Evolutionary conservation across 306 rosid species (phyloP), one percentile per base, ranked within the genome.

Genomic region (Hippophae tibetana): DNA sequence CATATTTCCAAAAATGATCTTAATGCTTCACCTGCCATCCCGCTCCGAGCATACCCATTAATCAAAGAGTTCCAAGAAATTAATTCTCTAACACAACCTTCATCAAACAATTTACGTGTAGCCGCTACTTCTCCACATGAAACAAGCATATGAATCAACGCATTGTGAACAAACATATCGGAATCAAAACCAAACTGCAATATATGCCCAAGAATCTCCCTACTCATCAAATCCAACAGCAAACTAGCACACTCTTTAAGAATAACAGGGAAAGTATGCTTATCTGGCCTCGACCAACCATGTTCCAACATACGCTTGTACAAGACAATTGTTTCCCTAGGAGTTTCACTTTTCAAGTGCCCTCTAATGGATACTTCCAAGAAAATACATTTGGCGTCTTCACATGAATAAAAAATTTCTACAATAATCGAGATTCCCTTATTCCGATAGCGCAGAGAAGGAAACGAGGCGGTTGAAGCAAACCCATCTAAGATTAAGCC

Each of bases 51-150:
- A 57, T 81, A 82, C 50, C 95, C 97, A 70, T 75, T 84, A 65
- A 84, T 81, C 79, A 90, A 73, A 44, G 95, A 79, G 67, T 90
- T 90, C 90, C 95, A 90, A 45, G 87, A 80, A 52, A 89, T 94
- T 65, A 86, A 62, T 65, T 89, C 94, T 75, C 95, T 86, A 55
- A 80, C 81, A 57, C 56, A 54, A 62, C 82, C 50, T 79, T 73
- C 71, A 64, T 86, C 72, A 23, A 89, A 90, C 78, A 82, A 43
- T 72, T 82, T 78, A 56, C 58, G 81, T 6, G 84, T 94, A 40
- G 40, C 65, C 65, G 62, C 52, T 60, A 76, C 67, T 31, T 75
- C 82, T 45, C 90, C 89, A 47, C 65, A 74, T 1, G 90, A 73
- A 11, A 82, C 83, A 45, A 80, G 63, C 88, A 84, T 70, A 58